Conservation (phyloP, 2,329 filamentous ascomycete species). For the Cercospora sp. region DNA sequence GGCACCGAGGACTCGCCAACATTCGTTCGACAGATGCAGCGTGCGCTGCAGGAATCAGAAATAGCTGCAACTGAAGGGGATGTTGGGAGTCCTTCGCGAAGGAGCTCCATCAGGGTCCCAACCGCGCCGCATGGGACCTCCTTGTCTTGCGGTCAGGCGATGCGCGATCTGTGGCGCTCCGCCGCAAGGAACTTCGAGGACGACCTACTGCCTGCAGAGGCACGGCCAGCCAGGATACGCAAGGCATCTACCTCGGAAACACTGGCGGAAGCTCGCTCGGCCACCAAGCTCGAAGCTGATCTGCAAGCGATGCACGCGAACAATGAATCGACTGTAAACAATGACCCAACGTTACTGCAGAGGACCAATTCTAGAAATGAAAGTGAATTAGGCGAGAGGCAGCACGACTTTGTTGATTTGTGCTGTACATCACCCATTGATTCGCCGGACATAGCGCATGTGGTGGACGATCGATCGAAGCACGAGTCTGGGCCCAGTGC, state of each 20-base stretch:
- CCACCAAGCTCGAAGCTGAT: background rate
- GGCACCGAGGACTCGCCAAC: slow-evolving; percentile 70
- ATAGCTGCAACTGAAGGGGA: slow-evolving; percentile 32
- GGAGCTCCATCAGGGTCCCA: slow-evolving; percentile 30
- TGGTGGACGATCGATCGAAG: background rate
- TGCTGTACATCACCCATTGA: slow-evolving; percentile 17
- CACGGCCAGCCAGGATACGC: background rate
- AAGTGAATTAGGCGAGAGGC: background rate
- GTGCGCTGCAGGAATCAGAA: slow-evolving; percentile 61
- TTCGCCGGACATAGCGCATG: background rate
- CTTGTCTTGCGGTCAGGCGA: slow-evolving; percentile 34
- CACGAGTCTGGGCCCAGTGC: background rate
- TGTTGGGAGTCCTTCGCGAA: slow-evolving; percentile 16
- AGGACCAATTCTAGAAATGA: background rate
- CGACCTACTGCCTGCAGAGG: slow-evolving; percentile 1
- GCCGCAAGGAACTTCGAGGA: slow-evolving; percentile 67
- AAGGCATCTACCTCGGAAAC: background rate
- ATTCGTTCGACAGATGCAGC: slow-evolving; percentile 62
- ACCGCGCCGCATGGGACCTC: slow-evolving; percentile 35
- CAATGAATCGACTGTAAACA: background rate
- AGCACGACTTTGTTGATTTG: slow-evolving; percentile 13
- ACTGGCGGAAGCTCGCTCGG: background rate
- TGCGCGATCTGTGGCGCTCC: slow-evolving; percentile 65
- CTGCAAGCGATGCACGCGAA: no score
- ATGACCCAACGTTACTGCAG: background rate